Evolutionary conservation across 2,329 filamentous ascomycete species (phyloP), one percentile per base, ranked within the genome.

Genomic region (Fusarium tanahbumbuense): DNA sequence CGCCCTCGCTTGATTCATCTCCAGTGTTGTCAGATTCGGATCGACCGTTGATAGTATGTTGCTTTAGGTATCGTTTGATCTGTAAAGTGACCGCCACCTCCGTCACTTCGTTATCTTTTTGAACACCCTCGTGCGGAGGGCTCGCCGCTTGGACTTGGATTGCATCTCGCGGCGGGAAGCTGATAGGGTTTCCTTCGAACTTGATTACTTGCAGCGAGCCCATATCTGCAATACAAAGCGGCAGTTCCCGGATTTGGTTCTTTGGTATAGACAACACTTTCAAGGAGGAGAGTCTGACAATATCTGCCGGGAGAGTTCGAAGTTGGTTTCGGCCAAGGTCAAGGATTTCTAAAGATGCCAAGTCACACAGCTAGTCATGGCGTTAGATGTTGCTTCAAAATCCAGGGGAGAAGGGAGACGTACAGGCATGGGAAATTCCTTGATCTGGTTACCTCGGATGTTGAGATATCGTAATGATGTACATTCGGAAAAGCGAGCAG

Each of bases 291-390:
- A 98, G 84, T 76, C 90, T 93, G 64, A 88, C 88, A 67, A 98
- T 92, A 56, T 94, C 92, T 48, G 91, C 88, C 0, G 95, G 94
- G 3, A 98, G 86, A 12, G 87, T 83, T 49, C 87, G 88, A 66
- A 98, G 89, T 78, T 92, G 93, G 78, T 98, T 98, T 74, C 93
- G 89, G 78, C 94, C 94, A 57, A 98, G 86, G 81, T 98, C 95
- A 66, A 98, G 87, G 63, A 98, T 97, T 81, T 98, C 94, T 58
- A 98, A 87, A 34, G 93, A 92, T 55, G 89, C 91, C 67, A 98
- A 86, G 79, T 94, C 90, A 78, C 95, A 94, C 62, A 98, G 88
- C 94, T 97, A 77, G 23, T 40, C 23, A 47, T 56, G 25, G 16
- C 52, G 64, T 78, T 63, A 78, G 75, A 56, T n/a, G 25, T 23